A percentile compares a stretch with the other conserved stretches of the same genome.
Evolutionary conservation across 768 basidiomycete genomes (phyloP).

Genomic region (Tricholoma bakamatsutake): DNA sequence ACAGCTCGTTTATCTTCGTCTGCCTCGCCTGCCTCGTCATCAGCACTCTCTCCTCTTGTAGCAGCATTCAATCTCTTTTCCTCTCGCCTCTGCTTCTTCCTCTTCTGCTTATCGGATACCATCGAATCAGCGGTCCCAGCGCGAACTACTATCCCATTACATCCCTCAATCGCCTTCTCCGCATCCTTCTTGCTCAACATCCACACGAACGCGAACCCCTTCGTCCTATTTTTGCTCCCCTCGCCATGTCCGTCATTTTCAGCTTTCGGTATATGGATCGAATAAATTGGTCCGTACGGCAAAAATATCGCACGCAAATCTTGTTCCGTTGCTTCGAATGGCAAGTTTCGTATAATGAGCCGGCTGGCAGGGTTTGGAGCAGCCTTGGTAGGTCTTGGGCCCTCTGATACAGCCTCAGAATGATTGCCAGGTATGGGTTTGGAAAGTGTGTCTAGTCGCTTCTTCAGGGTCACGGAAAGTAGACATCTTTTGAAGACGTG

Average conservation of each 20-base stretch:
- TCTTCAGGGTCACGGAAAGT: slow-evolving; percentile 85
- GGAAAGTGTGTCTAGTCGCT: slow-evolving; percentile 64
- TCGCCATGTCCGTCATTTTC: slow-evolving; percentile 21
- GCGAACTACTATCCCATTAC: slow-evolving; percentile 69
- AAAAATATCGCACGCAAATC: slow-evolving; percentile 85
- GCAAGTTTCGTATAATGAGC: slow-evolving; percentile 88
- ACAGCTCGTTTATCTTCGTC: slow-evolving; percentile 28
- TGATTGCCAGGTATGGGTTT: slow-evolving; percentile 33
- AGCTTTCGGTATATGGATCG: slow-evolving; percentile 68
- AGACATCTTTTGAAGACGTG: slow-evolving; percentile 88
- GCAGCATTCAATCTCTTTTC: slow-evolving; percentile 41
- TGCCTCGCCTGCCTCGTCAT: slow-evolving; percentile 25
- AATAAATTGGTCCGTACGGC: slow-evolving; percentile 81
- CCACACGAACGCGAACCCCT: slow-evolving; percentile 96
- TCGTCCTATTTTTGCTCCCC: slow-evolving; percentile 33
- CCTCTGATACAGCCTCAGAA: slow-evolving; percentile 11
- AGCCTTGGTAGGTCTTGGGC: slow-evolving; percentile 17
- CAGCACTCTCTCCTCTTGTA: slow-evolving; percentile 31
- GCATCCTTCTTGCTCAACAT: slow-evolving; percentile 84
- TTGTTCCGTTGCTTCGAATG: slow-evolving; percentile 76
- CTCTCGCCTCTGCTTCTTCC: slow-evolving; percentile 54
- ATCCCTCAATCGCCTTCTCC: slow-evolving; percentile 69
- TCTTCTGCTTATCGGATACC: slow-evolving; percentile 60
- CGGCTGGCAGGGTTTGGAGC: slow-evolving; percentile 67
- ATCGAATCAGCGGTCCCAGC: slow-evolving; percentile 56